phyloP scores from a whole-genome alignment of 371 early-diverging fungal species.

The Mortierella sp. region DNA sequence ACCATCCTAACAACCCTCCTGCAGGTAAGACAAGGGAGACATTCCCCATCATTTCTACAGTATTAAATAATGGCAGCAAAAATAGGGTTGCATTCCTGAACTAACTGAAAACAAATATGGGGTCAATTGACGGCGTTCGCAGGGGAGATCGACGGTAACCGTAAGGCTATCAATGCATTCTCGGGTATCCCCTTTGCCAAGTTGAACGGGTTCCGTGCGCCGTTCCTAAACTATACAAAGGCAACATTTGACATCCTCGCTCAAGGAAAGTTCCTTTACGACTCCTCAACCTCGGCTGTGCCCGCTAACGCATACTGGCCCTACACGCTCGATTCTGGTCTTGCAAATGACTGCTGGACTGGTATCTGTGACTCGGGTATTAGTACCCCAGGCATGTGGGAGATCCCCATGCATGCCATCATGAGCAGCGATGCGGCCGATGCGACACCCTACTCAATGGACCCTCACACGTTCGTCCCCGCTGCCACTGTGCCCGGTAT shows the following conservation, averaged over 20 bases:
- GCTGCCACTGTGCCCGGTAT: constrained; percentile 57
- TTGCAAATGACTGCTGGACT: constrained; percentile 78
- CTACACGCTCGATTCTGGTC: constrained; percentile 80
- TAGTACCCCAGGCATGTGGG: constrained; percentile 76
- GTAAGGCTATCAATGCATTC: constrained; percentile 67
- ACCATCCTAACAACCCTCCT: constrained; percentile 64
- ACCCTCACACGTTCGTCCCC: constrained; percentile 66
- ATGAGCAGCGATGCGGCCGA: too few relatives aligned
- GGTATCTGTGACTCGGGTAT: constrained; percentile 65
- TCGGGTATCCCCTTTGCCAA: constrained; percentile 75
- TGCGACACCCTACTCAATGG: constrained; percentile 69
- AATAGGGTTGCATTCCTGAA: too few relatives aligned
- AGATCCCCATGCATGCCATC: constrained; percentile 72
- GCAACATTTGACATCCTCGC: constrained; percentile 63
- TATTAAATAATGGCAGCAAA: too few relatives aligned
- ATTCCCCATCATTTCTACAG: too few relatives aligned
- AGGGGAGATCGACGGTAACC: constrained; percentile 70
- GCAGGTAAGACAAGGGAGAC: constrained; percentile 33
- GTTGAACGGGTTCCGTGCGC: constrained; percentile 78
- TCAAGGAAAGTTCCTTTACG: constrained; percentile 74
- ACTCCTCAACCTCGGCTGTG: constrained; percentile 69
- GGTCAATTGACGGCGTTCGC: neutral
- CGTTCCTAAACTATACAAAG: constrained; percentile 76
- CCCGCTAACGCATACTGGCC: constrained; percentile 74
- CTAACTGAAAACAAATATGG: too few relatives aligned